Percentiles rank a stretch among this genome's conserved stretches.
phyloP scores from a whole-genome alignment of 257 asterid genomes.

The Paulownia fortunei region DNA sequence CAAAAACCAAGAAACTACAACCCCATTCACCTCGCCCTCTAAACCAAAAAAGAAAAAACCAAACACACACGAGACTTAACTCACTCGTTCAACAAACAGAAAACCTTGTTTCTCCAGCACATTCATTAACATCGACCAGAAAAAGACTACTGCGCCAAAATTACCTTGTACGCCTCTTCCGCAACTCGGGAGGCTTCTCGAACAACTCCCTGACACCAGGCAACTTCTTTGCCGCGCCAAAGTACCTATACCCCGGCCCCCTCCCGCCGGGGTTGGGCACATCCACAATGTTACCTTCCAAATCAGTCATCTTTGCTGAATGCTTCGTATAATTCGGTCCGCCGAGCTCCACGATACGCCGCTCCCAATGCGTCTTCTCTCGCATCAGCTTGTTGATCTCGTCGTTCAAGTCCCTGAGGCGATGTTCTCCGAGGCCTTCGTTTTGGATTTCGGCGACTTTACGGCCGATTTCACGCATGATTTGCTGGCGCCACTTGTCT shows the following conservation, averaged over 20 bases:
- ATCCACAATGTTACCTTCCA: constrained; percentile 95
- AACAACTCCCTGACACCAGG: constrained; percentile 97
- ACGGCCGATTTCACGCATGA: constrained; percentile 91
- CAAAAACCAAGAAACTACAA: background rate
- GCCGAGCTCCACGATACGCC: constrained; percentile 89
- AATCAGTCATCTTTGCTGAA: constrained; percentile 96
- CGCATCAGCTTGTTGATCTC: constrained; percentile 94
- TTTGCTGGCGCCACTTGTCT: constrained; percentile 98
- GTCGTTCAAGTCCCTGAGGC: constrained; percentile 89
- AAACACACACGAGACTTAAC: background rate
- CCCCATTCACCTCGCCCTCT: background rate
- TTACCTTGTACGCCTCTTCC: constrained; percentile 93
- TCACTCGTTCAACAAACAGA: constrained; percentile 10
- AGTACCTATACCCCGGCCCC: constrained; percentile 95
- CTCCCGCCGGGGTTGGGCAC: constrained; percentile 97
- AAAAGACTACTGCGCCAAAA: background rate
- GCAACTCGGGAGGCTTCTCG: constrained; percentile 93
- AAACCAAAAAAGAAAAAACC: background rate
- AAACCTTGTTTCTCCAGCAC: background rate
- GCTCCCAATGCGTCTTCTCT: constrained; percentile 92
- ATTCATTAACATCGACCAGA: background rate
- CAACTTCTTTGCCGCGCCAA: constrained; percentile 96
- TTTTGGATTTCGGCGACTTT: constrained; percentile 95
- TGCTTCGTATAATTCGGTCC: constrained; percentile 71
- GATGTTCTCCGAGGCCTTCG: constrained; percentile 91